Evolutionary conservation across 106 monocot genomes (phyloP).

Genomic region (Triglochin maritima): DNA sequence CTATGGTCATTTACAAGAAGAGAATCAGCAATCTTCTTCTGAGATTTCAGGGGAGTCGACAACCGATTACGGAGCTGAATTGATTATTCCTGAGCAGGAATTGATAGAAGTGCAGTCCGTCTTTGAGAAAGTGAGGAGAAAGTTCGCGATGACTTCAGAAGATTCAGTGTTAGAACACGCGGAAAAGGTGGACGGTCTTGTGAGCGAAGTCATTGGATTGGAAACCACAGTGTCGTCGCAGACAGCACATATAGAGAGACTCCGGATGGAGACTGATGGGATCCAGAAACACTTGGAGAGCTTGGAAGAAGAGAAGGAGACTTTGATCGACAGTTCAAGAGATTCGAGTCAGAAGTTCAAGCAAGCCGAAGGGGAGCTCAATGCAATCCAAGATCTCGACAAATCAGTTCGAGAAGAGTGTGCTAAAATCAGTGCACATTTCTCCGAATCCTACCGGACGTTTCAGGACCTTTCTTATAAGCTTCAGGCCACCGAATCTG

Average conservation of each 20-base stretch:
- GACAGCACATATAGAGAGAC: constrained; percentile 36
- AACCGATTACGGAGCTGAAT: background rate
- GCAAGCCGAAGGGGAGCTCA: constrained; percentile 29
- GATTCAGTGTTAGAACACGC: constrained; percentile 42
- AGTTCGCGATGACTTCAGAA: constrained; percentile 34
- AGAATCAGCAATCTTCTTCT: background rate
- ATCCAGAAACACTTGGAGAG: constrained; percentile 15
- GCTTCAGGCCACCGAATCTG: background rate
- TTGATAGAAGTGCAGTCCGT: constrained; percentile 23
- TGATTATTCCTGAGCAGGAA: constrained; percentile 3
- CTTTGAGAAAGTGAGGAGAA: constrained; percentile 30
- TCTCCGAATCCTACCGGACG: constrained; percentile 15
- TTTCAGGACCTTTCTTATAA: constrained; percentile 16
- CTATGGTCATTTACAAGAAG: background rate
- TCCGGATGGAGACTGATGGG: constrained; percentile 17
- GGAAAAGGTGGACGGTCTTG: constrained; percentile 55
- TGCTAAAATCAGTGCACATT: constrained; percentile 10
- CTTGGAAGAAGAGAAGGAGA: constrained; percentile 31
- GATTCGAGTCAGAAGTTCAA: constrained; percentile 21
- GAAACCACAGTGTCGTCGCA: constrained; percentile 42
- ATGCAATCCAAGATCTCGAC: constrained; percentile 28
- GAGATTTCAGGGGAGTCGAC: constrained; percentile 1
- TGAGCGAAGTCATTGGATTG: constrained; percentile 41
- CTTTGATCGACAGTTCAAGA: background rate
- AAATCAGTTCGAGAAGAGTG: constrained; percentile 19